A percentile compares a stretch with the other conserved stretches of the same genome.
Conservation (phyloP, 2,329 filamentous ascomycete genomes). For the Leptodontidium sp. region DNA sequence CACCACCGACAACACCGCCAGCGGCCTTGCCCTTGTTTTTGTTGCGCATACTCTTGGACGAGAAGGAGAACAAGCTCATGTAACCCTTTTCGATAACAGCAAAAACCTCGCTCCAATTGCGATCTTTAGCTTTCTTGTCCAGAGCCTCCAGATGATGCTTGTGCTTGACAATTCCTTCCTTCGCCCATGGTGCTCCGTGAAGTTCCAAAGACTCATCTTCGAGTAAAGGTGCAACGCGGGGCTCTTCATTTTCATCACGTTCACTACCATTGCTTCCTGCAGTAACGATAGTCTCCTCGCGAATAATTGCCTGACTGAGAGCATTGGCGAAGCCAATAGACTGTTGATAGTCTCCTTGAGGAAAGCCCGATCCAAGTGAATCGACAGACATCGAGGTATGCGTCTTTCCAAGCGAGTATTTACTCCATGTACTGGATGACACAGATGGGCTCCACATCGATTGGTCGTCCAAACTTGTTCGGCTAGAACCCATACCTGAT, state of each 20-base stretch:
- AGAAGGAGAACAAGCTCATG: constrained; percentile 94
- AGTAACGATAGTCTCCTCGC: constrained; percentile 75
- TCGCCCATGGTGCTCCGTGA: constrained; percentile 95
- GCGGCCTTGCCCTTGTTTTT: constrained; percentile 66
- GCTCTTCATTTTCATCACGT: constrained; percentile 50
- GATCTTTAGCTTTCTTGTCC: constrained; percentile 91
- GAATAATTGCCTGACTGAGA: constrained; percentile 93
- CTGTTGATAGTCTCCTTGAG: constrained; percentile 86
- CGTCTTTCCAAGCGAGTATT: constrained; percentile 89
- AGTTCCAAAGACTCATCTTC: constrained; percentile 94
- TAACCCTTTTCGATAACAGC: constrained; percentile 95
- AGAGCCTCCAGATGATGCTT: constrained; percentile 93
- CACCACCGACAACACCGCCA: constrained; percentile 82
- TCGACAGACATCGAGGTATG: constrained; percentile 92
- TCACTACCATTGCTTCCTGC: constrained; percentile 50
- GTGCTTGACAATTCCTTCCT: constrained; percentile 94
- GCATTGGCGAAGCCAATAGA: constrained; percentile 98
- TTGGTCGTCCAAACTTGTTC: constrained; percentile 92
- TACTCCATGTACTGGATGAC: constrained; percentile 93
- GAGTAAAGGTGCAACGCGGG: constrained; percentile 68
- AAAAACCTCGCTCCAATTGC: constrained; percentile 95
- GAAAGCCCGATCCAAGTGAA: constrained; percentile 81
- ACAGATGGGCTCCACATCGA: constrained; percentile 86
- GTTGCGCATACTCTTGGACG: constrained; percentile 76
- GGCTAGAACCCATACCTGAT: constrained; percentile 86